Base-by-base conservation (phyloP, 805 yeast species). In the Starmerella etchellsii region DNA sequence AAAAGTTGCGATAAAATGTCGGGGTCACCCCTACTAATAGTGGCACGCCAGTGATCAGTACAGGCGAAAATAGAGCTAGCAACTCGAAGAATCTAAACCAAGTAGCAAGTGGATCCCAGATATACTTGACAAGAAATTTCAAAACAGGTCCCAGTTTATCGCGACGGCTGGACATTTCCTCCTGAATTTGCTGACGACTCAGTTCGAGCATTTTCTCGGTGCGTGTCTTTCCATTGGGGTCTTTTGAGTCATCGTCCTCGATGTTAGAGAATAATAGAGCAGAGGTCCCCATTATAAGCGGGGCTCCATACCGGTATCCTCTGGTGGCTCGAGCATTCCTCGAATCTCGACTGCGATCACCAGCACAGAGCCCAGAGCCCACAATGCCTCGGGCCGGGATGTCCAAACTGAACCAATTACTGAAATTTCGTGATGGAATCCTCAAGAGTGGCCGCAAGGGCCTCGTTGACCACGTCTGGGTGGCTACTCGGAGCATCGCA, bases 21-120 rank as follows among this genome's bases (percentile, higher is more conserved):
- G 59, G 34, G 60, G 59, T 14, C 66, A 61, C 0, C 81, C 84
- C 34, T 71, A 48, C 52, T 1, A 67, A 51, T 3, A 82, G 63
- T 1, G 96, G 96, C n/a, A 74, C 14, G 4, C 41, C 67, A 0
- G 69, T 40, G 7, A 76, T 27, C 3, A 83, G 45, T 5, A 85
- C 70, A 0, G 97, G 97, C 2, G 78, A 36, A 43, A 88, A 81
- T 1, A 87, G 61, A 1, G 63, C 43, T 0, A 80, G 64, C 34
- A 88, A 63, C 54, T 85, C 82, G 6, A 78, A 28, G 51, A 87
- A 81, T 31, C 98, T 65, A 0, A 73, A 63, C 28, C 77, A 50
- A 0, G 93, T 83, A 2, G 73, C 63, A 1, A 78, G 21, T 0
- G 95, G 95, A 46, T 82, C 41, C 36, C 37, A 33, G 3, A 46